Evolutionary conservation across 2,329 filamentous ascomycete genomes (phyloP), one percentile per base, ranked within the genome.

Genomic region (Alternaria brassicae): DNA sequence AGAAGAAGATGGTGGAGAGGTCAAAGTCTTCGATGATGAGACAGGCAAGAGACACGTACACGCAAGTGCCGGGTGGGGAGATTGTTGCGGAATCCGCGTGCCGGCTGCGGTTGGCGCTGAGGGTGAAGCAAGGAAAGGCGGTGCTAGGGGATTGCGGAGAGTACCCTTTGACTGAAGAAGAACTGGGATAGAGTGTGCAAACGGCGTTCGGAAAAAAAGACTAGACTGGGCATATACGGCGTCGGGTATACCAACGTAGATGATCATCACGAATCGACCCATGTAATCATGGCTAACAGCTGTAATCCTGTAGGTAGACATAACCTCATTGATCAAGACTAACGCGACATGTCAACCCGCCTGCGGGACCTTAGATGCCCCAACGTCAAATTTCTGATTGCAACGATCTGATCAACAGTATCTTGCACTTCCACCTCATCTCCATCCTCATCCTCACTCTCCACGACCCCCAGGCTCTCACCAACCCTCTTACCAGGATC

Each of bases 41-140:
- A 86, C 88, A 65, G 88, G 86, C 27, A 86, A 88, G 79, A 86
- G 84, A 67, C 89, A 93, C 78, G 85, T 89, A 61, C 90, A 95
- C 78, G 86, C 89, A 50, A 85, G 72, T 19, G 80, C 82, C 53
- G 84, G 83, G 42, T 99, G 95, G 91, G 94, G 94, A 5, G 95
- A 99, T 77, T 99, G 95, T 78, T 99, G 95, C 75, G 95, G 95
- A 25, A 99, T 99, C 78, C 94, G 96, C 71, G 95, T 99, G 15
- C 96, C 95, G 0, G 97, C 93, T 74, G 94, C 92, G 53, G 85
- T 98, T 57, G 96, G 93, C 27, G 96, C 95, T 1, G 92, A 92
- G 13, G 89, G 93, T 68, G 94, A 97, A 80, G 89, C 91, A 84
- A 89, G 86, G 82, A 98, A 96, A 82, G 84, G 83, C 68, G 86